Evolutionary conservation across 805 yeast species (phyloP), one percentile per base, ranked within the genome.

Genomic region (Huiozyma sinensis): DNA sequence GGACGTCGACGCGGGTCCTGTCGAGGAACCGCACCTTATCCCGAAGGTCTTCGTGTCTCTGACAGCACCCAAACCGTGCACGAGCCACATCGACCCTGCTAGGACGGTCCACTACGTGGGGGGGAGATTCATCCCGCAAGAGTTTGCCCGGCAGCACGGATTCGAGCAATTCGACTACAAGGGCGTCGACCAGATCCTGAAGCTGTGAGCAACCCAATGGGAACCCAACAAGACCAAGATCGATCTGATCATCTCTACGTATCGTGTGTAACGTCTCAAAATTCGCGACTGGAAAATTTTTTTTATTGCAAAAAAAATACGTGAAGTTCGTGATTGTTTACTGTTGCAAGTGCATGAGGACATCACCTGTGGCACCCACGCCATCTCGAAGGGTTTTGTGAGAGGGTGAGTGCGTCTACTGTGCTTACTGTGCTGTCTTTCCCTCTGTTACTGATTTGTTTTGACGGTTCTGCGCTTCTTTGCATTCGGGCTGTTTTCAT

Each of bases 1-100:
- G 98, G 90, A 89, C 57, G 97, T 92, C 8, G 95, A 92, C 56
- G 56, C 72, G 6, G 98, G 98, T 0, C 95, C 92, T 0, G 63
- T 67, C 0, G 64, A 61, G 1, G 62, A 66, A 11, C 33, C 9
- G 2, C 56, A 68, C 12, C 56, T 83, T 44, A 68, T 68, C 28
- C 95, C 97, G 0, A 62, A 72, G 6, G 77, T 79, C 51, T 68
- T 92, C 40, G 79, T 92, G 7, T 83, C 95, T 41, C 67, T 92
- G 40, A 89, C 97, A 0, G 97, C 95, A 0, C 98, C 98, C 7
- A 92, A 92, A 58, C 92, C 94, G 0, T 89, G 95, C 43, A 77
- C 94, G 1, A 58, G 61, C 39, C 66, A 63, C 46, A 72, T 84
- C 48, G 57, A 63, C 6, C 69, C 72, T 1, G 61, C 68, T 5